Evolutionary conservation across 805 yeast genomes (phyloP).

Genomic region (Candida taoyuanica): DNA sequence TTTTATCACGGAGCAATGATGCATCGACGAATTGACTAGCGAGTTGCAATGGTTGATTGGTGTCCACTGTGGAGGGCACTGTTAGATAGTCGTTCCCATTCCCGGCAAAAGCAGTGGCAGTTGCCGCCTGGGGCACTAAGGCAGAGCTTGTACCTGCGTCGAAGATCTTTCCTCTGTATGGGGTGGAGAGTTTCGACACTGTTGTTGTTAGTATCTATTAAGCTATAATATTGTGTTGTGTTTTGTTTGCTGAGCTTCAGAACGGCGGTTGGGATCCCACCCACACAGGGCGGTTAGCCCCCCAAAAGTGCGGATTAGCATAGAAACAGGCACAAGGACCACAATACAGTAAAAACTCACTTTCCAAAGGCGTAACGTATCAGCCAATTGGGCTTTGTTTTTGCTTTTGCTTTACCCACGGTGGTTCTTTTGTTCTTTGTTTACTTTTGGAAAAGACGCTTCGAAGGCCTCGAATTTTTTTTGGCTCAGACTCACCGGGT

Average conservation of each 20-base stretch:
- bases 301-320: no score
- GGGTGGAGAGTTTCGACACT: slow-evolving; percentile 26
- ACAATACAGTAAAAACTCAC: no score
- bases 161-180: slow-evolving; percentile 21
- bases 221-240: background rate
- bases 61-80: slow-evolving; percentile 29
- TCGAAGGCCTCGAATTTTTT: background rate
- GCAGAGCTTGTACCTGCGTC: slow-evolving; percentile 9
- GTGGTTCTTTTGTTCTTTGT: background rate
- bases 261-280: no score
- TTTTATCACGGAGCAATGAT: slow-evolving; percentile 53
- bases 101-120: slow-evolving; percentile 11
- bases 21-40: slow-evolving; percentile 61
- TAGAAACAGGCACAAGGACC: no score
- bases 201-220: slow-evolving; percentile 6
- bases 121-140: slow-evolving; percentile 10
- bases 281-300: no score
- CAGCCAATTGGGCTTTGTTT: background rate
- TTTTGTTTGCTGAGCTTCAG: no score
- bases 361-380: background rate
- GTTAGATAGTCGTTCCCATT: slow-evolving; percentile 30
- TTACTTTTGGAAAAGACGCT: background rate
- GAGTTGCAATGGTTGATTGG: slow-evolving; percentile 40
- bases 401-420: background rate
- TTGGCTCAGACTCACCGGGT: no score